Conservation (phyloP, 176 grass and related monocot genomes). For the Musa itinerans region DNA sequence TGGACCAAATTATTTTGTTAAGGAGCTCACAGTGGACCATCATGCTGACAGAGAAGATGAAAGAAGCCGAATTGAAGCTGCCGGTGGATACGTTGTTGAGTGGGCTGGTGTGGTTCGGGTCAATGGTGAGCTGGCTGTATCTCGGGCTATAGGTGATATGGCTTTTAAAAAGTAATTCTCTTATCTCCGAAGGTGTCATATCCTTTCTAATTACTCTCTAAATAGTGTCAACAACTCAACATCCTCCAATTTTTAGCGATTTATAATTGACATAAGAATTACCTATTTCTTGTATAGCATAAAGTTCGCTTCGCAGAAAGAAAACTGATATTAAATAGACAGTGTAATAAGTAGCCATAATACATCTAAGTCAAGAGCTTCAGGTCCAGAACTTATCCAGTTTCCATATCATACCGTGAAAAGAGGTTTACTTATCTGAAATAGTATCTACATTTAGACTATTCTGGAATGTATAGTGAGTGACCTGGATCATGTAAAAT, state of each 20-base stretch:
- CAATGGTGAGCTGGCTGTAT: constrained; percentile 80
- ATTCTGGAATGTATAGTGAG: not conserved
- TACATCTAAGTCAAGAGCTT: not conserved
- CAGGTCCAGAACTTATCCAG: not conserved
- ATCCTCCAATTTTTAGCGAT: not conserved
- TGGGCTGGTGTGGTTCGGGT: constrained; percentile 81
- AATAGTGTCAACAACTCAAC: not conserved
- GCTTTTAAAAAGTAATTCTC: constrained; percentile 64
- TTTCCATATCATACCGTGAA: too few relatives aligned
- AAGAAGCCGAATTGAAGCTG: constrained; percentile 73
- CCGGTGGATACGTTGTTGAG: constrained; percentile 79
- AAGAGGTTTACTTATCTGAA: not conserved
- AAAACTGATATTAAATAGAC: not conserved
- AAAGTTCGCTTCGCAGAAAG: not conserved
- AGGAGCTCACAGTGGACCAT: constrained; percentile 84
- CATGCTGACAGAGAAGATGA: constrained; percentile 97
- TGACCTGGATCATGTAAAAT: not conserved
- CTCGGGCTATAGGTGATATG: constrained; percentile 85
- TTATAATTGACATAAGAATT: not conserved
- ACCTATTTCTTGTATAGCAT: not conserved
- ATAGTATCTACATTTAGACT: not conserved
- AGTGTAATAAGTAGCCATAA: not conserved
- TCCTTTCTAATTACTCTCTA: not conserved
- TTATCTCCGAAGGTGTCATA: constrained; percentile 3
- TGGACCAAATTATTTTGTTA: constrained; percentile 49